These are phyloP conservation scores for Vanrija sp. DNA, from an alignment of 1,284 basidiomycete species.

Conservation along the genomic window DNA sequence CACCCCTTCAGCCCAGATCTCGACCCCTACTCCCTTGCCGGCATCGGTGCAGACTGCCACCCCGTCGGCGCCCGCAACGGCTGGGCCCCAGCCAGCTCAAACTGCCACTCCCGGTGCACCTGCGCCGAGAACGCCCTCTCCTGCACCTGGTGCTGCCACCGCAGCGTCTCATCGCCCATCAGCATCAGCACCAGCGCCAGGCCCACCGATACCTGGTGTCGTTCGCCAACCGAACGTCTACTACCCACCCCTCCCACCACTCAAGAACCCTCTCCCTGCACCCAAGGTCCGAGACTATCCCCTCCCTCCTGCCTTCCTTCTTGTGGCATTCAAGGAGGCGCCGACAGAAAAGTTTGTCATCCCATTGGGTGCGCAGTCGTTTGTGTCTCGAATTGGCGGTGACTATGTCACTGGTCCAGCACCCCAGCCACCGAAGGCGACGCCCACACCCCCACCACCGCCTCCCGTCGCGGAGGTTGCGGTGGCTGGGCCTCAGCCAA, in stretches of 20 bases:
- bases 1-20: too few species aligned
- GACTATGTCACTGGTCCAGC: conserved; percentile 30
- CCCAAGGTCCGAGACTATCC: conserved; percentile 20
- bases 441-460: not conserved
- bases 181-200: too few species aligned
- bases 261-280: conserved; percentile 8
- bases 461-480: not conserved
- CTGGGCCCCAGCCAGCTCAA: not conserved
- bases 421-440: conserved; percentile 2
- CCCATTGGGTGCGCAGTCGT: conserved; percentile 34
- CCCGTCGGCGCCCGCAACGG: not conserved
- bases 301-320: conserved; percentile 39
- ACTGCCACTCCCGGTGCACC: not conserved
- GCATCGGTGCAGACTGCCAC: too few species aligned
- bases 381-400: conserved; percentile 37
- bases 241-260: not conserved
- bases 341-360: conserved; percentile 42
- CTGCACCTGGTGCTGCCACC: not conserved
- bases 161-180: not conserved
- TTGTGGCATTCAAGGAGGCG: conserved; percentile 41
- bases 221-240: not conserved
- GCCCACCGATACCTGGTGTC: not conserved
- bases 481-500: not conserved
- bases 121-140: not conserved
- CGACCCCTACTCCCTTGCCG: too few species aligned